Base-by-base conservation (phyloP, 2,329 filamentous ascomycete species). In the Alternaria angustiovoidea region DNA sequence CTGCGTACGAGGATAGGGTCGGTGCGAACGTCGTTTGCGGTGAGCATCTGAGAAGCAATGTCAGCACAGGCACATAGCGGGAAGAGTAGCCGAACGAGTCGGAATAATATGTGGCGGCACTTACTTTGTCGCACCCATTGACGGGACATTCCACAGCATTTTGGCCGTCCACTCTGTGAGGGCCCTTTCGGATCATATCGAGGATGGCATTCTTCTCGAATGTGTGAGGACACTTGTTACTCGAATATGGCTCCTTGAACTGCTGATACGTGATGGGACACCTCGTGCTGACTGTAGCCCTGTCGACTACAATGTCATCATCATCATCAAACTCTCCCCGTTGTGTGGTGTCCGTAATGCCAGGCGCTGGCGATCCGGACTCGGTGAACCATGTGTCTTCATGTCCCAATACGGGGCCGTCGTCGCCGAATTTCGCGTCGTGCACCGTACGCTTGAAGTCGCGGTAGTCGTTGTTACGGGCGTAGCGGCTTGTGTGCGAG, bases 131-230 rank as follows among this genome's bases (percentile, higher is more conserved):
- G 73, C 91, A 93, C 1, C 90, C 90, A 2, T 85, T 79, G 58
- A 88, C 84, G 0, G 90, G 90, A 73, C 91, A 93, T 54, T 85
- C 81, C 1, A 86, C 53, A 7, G 53, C 57, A 18, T 81, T 51
- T 75, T 75, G 46, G 56, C 66, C 78, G 53, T 51, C 43, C 5
- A 64, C 54, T 28, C 65, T 65, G n/a, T 53, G 54, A 49, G 46
- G 41, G 22, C 73, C 75, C 7, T 57, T 53, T 4, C 74, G 55
- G 38, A 83, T 83, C 74, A 82, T 89, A 43, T 87, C 84, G 24
- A 86, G 58, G 39, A 94, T 89, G 0, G 87, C 86, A 1, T 75
- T 71, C 75, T 87, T 89, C 72, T 94, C 89, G 72, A 92, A 94
- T 0, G 86, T 88, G 75, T 94, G 91, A 56, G 86, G 88, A 80